Evolutionary conservation across 768 basidiomycete genomes (phyloP).

Genomic region (Pisolithus orientalis): DNA sequence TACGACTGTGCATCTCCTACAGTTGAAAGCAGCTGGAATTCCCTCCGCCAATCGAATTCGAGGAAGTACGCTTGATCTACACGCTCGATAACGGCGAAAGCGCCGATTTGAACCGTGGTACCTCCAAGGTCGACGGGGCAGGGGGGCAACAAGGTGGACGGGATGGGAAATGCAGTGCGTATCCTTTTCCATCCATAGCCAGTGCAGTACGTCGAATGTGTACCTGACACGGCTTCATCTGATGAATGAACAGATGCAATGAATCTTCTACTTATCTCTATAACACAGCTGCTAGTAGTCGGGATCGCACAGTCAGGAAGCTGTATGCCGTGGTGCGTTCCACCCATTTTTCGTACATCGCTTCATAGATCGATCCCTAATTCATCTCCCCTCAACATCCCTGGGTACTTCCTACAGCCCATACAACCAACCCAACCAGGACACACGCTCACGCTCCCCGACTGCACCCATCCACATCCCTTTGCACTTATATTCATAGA

Average conservation of each 20-base stretch:
- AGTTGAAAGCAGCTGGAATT: neutral
- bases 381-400: neutral
- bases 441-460: slow-evolving; percentile 14
- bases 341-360: neutral
- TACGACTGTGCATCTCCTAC: slow-evolving; percentile 13
- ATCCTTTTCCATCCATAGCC: neutral
- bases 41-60: slow-evolving; percentile 10
- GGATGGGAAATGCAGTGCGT: slow-evolving; percentile 19
- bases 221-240: neutral
- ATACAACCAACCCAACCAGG: slow-evolving; percentile 4
- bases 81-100: slow-evolving; percentile 33
- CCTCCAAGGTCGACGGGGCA: slow-evolving; percentile 18
- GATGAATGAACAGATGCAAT: slow-evolving; percentile 8
- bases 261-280: neutral
- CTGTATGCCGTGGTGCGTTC: slow-evolving; percentile 20
- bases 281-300: slow-evolving; percentile 1
- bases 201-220: too few species aligned
- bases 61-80: slow-evolving; percentile 31
- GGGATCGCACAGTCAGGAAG: slow-evolving; percentile 25
- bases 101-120: slow-evolving; percentile 23
- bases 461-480: slow-evolving; percentile 1
- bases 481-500: slow-evolving; percentile 21
- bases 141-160: neutral
- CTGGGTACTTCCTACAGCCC: too few species aligned
- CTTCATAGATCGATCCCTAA: neutral